Evolutionary conservation across 164 flowering plant species (phyloP).

Genomic region (Sedum album): DNA sequence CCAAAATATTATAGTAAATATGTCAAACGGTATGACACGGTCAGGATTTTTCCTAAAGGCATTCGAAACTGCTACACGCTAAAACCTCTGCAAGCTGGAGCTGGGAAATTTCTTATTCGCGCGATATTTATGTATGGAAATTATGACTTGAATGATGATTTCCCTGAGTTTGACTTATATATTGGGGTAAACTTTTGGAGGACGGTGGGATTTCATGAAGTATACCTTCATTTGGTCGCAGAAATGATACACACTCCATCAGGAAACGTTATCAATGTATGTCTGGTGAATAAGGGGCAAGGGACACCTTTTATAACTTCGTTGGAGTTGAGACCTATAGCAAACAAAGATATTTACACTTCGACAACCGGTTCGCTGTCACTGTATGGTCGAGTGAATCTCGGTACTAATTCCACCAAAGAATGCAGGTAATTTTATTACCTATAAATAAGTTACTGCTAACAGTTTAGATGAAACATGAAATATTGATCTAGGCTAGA

Average conservation of each 20-base stretch:
- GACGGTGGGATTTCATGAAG: background rate
- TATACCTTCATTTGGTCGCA: background rate
- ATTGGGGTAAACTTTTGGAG: conserved; percentile 15
- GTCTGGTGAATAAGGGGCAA: conserved; percentile 14
- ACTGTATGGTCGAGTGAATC: background rate
- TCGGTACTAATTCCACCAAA: background rate
- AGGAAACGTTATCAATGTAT: conserved; percentile 5
- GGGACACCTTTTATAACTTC: conserved; percentile 17
- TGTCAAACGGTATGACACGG: background rate
- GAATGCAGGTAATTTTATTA: background rate
- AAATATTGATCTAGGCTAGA: too few relatives aligned
- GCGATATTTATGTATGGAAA: conserved; percentile 13
- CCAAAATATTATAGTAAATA: background rate
- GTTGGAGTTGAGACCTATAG: conserved; percentile 9
- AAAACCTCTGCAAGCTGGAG: background rate
- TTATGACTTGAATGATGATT: conserved; percentile 4
- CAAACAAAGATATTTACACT: background rate
- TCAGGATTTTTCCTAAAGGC: conserved; percentile 14
- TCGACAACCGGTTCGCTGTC: background rate
- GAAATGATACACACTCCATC: conserved; percentile 11
- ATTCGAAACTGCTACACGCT: conserved; percentile 11
- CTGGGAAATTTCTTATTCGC: conserved; percentile 2
- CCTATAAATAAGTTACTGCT: background rate
- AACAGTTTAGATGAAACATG: background rate
- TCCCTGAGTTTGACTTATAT: conserved; percentile 15